These are phyloP conservation scores for Betula pendula DNA, from an alignment of 306 rosid species.

Conservation along the genomic window DNA sequence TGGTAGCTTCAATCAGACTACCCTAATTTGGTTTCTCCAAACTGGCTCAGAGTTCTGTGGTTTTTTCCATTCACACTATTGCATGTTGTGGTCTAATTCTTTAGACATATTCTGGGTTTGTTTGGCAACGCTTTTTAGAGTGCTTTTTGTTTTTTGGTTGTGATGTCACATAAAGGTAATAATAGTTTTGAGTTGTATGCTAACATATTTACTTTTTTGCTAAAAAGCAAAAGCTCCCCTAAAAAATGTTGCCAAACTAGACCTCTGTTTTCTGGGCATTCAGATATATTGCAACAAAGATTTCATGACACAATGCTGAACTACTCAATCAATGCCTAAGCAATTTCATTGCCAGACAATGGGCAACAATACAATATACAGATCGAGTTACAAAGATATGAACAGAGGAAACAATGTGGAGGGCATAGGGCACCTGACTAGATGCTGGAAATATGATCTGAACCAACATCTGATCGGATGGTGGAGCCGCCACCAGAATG, in stretches of 20 bases:
- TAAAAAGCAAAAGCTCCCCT: too few species aligned
- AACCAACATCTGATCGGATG: constrained; percentile 58
- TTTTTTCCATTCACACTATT: too few species aligned
- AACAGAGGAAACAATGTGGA: constrained; percentile 25
- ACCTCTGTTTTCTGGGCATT: not conserved
- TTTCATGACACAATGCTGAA: not conserved
- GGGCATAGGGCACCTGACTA: constrained; percentile 26
- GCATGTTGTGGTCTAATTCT: too few species aligned
- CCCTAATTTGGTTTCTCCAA: not conserved
- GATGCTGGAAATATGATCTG: constrained; percentile 73
- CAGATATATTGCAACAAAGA: not conserved
- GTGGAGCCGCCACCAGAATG: constrained; percentile 36
- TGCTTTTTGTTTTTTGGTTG: too few species aligned
- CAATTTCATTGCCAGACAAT: constrained; percentile 30
- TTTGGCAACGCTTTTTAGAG: too few species aligned
- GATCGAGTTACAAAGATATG: constrained; percentile 21
- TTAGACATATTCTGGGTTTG: too few species aligned
- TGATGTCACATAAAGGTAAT: too few species aligned
- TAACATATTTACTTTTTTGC: too few species aligned
- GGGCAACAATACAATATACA: constrained; percentile 33
- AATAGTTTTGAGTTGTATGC: too few species aligned
- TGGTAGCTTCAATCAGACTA: not conserved
- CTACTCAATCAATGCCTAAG: constrained; percentile 5
- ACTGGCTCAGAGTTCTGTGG: too few species aligned
- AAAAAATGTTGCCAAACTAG: too few species aligned